phyloP scores from a whole-genome alignment of 306 rosid species.

The Fragaria ananassa region DNA sequence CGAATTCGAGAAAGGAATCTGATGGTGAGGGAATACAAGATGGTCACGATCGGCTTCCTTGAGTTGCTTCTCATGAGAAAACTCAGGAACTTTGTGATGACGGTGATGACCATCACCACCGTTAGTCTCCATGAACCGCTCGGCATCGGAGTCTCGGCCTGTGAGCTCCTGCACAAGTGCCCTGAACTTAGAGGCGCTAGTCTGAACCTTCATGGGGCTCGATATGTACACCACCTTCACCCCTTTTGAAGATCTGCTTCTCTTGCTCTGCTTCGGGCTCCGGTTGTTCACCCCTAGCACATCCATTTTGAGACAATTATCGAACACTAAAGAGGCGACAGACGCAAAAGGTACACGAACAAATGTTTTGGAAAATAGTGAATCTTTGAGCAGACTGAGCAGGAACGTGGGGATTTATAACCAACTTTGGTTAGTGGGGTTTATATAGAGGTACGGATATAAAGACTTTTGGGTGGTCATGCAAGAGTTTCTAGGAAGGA shows the following conservation, averaged over 20 bases:
- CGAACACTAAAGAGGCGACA: neutral
- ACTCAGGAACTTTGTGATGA: neutral
- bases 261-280: conserved; percentile 32
- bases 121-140: conserved; percentile 41
- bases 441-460: neutral
- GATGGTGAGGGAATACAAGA: neutral
- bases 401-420: neutral
- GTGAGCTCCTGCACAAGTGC: conserved; percentile 89
- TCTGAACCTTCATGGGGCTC: conserved; percentile 75
- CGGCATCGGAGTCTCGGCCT: conserved; percentile 69
- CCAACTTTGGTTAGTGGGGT: neutral
- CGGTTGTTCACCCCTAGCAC: conserved; percentile 28
- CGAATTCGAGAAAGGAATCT: conserved; percentile 18
- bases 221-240: conserved; percentile 79
- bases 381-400: neutral
- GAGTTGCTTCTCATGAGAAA: conserved; percentile 13
- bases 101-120: neutral
- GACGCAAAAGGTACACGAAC: neutral
- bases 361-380: neutral
- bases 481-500: conserved; percentile 8
- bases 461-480: neutral
- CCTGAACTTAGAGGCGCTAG: conserved; percentile 73
- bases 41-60: conserved; percentile 4
- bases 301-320: conserved; percentile 9
- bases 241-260: conserved; percentile 32